Evolutionary conservation across 2,329 filamentous ascomycete genomes (phyloP).

Genomic region (Fragosphaeria purpurea): DNA sequence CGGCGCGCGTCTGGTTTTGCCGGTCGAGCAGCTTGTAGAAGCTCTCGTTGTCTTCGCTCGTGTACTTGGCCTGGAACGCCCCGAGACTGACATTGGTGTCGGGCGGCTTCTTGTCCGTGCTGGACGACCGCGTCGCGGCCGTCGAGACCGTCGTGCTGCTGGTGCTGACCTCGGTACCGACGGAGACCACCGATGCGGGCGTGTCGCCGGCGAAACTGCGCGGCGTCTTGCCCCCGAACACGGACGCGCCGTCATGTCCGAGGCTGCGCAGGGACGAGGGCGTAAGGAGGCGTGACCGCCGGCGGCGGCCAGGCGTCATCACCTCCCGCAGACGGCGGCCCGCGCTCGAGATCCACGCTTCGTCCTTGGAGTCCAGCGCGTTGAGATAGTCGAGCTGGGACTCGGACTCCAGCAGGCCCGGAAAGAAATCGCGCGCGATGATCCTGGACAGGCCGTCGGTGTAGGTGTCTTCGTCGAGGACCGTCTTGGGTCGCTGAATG

Average conservation of each 20-base stretch:
- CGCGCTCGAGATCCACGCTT: conserved; percentile 76
- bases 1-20: conserved; percentile 73
- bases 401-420: conserved; percentile 75
- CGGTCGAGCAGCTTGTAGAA: conserved; percentile 89
- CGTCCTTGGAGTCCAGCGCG: conserved; percentile 76
- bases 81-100: conserved; percentile 73
- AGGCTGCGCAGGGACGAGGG: not conserved
- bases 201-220: conserved; percentile 63
- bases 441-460: conserved; percentile 85
- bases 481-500: conserved; percentile 79
- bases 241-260: conserved; percentile 1
- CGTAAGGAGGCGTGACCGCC: not conserved
- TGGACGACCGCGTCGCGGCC: not conserved
- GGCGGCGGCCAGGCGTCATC: conserved; percentile 63
- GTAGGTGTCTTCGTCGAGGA: conserved; percentile 91
- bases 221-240: conserved; percentile 41
- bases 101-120: conserved; percentile 35
- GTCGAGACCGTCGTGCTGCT: not conserved
- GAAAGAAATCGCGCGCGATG: conserved; percentile 94
- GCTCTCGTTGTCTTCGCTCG: conserved; percentile 94
- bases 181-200: conserved; percentile 44
- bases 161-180: not conserved
- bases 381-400: conserved; percentile 87
- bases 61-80: conserved; percentile 86
- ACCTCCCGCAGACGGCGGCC: conserved; percentile 61